These are phyloP conservation scores for Cercospora sesami DNA, from an alignment of 2,329 filamentous ascomycete species.

Conservation along the genomic window DNA sequence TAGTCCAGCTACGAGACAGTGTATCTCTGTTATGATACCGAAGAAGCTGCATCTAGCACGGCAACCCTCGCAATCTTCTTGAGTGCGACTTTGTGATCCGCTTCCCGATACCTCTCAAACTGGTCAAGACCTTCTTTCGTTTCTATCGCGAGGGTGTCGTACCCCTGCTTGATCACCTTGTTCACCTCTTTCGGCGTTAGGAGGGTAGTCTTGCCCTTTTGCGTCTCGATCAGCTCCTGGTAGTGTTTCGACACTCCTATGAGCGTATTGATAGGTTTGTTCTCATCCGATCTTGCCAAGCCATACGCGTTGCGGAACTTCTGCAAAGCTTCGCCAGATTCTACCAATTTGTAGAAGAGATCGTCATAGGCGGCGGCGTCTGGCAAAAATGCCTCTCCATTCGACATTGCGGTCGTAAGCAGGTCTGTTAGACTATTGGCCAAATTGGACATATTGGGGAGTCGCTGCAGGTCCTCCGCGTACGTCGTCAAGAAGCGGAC, in stretches of 20 bases:
- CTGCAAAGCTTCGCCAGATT: conserved; percentile 77
- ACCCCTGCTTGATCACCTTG: conserved; percentile 91
- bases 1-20: not conserved
- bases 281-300: conserved; percentile 39
- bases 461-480: conserved; percentile 68
- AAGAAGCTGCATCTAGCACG: conserved; percentile 62
- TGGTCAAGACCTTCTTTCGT: conserved; percentile 81
- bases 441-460: conserved; percentile 69
- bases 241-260: conserved; percentile 84
- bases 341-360: conserved; percentile 96
- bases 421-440: conserved; percentile 78
- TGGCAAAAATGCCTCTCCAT: conserved; percentile 87
- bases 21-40: conserved; percentile 20
- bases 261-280: conserved; percentile 78
- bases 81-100: conserved; percentile 76
- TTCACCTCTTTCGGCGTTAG: conserved; percentile 82
- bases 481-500: conserved; percentile 91
- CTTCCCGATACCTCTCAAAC: conserved; percentile 55
- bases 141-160: conserved; percentile 90
- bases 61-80: conserved; percentile 84
- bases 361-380: conserved; percentile 89
- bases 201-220: conserved; percentile 56
- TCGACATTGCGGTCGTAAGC: conserved; percentile 77
- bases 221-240: conserved; percentile 71
- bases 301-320: conserved; percentile 80